Evolutionary conservation across 768 basidiomycete genomes (phyloP), one percentile per base, ranked within the genome.

Genomic region (Termitomyces heimii): DNA sequence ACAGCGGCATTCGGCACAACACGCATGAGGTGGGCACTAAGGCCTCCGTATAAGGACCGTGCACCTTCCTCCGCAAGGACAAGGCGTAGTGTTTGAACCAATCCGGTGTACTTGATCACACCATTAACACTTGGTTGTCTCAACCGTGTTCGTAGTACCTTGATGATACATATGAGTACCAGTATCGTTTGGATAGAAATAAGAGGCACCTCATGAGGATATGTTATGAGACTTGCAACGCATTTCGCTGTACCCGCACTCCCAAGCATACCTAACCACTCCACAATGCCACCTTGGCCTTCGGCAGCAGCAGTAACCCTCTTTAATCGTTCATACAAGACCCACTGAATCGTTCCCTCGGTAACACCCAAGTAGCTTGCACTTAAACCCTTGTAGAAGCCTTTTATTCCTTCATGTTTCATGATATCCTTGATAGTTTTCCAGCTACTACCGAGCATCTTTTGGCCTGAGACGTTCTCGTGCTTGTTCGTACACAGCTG

Each of bases 301-400:
- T 88, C 79, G 14, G 78, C 71, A 1, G 71, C 71, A 31, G 73
- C 74, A 5, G 79, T 85, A 32, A 95, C 64, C 61, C 72, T 79
- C 73, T 98, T 98, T 64, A 98, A 75, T 52, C 88, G 83, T 72
- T 99, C 97, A 69, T 99, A 98, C 16, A 99, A 74, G 39, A 89
- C 89, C 97, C 97, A 99, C 70, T 98, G 95, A 48, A 99, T 98
- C 20, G 93, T 92, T 2, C 88, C 88, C 71, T 99, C 97, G 22
- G 94, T 91, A 16, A 98, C 95, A 22, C 97, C 97, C 9, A 99
- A 79, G 72, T 96, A 94, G 61, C 91, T 94, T 56, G 97, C 97
- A 62, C 88, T 93, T 40, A 99, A 73, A 1, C 97, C 97, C 71
- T 94, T 93, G 74, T 99, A 99, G 62, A 98, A 90, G 1, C 95